Percentiles rank a stretch among this genome's conserved stretches.
Evolutionary conservation across 164 flowering plant species (phyloP).

Genomic region (Pachysandra terminalis): DNA sequence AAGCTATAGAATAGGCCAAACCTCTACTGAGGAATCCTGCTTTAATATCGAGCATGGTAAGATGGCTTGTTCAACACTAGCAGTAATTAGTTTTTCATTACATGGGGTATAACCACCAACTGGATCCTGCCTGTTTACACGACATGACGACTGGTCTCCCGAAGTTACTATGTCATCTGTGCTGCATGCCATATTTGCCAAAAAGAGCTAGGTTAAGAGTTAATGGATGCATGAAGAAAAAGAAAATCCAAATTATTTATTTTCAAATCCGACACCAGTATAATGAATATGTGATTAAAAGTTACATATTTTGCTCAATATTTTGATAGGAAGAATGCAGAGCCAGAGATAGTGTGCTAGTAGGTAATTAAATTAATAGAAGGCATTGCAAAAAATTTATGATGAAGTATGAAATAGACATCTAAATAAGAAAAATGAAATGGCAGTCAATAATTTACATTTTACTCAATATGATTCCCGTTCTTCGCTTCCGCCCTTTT

Average conservation of each 20-base stretch:
- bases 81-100: conserved; percentile 11
- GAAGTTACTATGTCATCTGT: not conserved
- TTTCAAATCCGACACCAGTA: not conserved
- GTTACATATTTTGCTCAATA: not conserved
- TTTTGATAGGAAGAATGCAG: not conserved
- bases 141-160: not conserved
- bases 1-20: conserved; percentile 3
- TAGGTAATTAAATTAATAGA: conserved; percentile 1
- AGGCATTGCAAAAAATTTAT: not conserved
- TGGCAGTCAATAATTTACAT: conserved; percentile 13
- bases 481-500: conserved; percentile 25
- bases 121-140: conserved; percentile 2
- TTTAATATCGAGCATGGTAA: conserved; percentile 26
- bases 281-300: not conserved
- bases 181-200: conserved; percentile 10
- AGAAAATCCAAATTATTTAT: not conserved
- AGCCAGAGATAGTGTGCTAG: too few relatives aligned
- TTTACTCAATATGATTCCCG: conserved; percentile 7
- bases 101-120: conserved; percentile 1
- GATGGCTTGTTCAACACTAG: conserved; percentile 15
- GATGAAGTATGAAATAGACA: not conserved
- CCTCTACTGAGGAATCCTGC: conserved; percentile 36
- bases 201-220: not conserved
- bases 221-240: conserved; percentile 1
- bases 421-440: not conserved